Evolutionary conservation across 2,329 filamentous ascomycete species (phyloP), one percentile per base, ranked within the genome.

Genomic region (Juglanconis oblonga): DNA sequence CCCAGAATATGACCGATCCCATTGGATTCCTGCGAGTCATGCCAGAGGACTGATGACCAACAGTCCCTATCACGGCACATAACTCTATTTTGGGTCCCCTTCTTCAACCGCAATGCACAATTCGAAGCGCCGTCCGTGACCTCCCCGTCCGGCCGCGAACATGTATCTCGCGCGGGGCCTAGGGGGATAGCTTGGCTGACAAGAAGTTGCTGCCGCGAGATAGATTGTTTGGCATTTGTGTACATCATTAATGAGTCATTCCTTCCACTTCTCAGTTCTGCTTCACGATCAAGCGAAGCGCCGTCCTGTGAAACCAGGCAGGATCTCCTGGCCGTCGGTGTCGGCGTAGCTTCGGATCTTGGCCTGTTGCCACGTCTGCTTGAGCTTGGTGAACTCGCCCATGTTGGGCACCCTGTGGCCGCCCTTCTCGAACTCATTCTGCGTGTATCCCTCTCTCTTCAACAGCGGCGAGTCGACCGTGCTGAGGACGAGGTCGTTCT

Each of bases 401-500:
- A 76, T 76, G 0, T 66, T 73, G 0, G 73, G 73, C 0, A 73
- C 67, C 0, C 33, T 64, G 40, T 75, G 67, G 0, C 66, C 67
- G 0, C 72, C 73, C 0, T 56, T 58, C 58, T 76, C 73, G 6
- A 77, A 77, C 51, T 76, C 74, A 14, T 77, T 77, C 57, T 71
- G 66, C 0, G 67, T 71, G 47, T 64, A 71, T 0, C 73, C 74
- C 2, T 69, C 72, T 0, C 69, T 62, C 63, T 72, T 71, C 3
- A 78, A 65, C 1, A 77, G 61, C 0, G 75, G 74, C 0, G 74
- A 76, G 62, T 77, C 70, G 4, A 77, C 64, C 0, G 76, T 76
- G 17, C 68, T 72, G 0, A 78, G 65, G 0, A 69, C 64, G 1
- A 77, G 67, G 32, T 74, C 71, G 38, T 77, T 76, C 55, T 76